Evolutionary conservation across 2,329 filamentous ascomycete genomes (phyloP).

Genomic region (Emmonsiellopsis sp.): DNA sequence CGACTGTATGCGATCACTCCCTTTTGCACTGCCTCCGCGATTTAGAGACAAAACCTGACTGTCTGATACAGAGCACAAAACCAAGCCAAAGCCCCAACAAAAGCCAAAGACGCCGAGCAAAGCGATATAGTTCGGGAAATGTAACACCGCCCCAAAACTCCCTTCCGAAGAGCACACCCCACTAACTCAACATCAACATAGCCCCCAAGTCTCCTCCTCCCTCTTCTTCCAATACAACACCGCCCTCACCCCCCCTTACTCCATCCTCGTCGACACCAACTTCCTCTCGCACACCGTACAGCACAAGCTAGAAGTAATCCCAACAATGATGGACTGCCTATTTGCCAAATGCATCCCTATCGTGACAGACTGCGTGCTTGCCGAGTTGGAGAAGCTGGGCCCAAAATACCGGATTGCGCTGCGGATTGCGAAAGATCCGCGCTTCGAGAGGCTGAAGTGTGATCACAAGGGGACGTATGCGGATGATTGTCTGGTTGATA

Average conservation of each 20-base stretch:
- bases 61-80: slow-evolving; percentile 56
- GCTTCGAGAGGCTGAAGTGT: slow-evolving; percentile 78
- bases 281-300: slow-evolving; percentile 87
- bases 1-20: slow-evolving; percentile 43
- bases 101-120: slow-evolving; percentile 45
- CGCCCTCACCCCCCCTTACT: slow-evolving; percentile 74
- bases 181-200: slow-evolving; percentile 20
- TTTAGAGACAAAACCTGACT: not conserved
- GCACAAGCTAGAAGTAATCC: slow-evolving; percentile 77
- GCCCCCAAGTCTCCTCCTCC: slow-evolving; percentile 67
- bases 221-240: slow-evolving; percentile 89
- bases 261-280: slow-evolving; percentile 75
- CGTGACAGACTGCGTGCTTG: slow-evolving; percentile 75
- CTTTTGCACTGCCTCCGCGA: not conserved
- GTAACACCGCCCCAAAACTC: slow-evolving; percentile 26
- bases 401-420: slow-evolving; percentile 81
- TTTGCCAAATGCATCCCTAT: slow-evolving; percentile 86
- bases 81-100: slow-evolving; percentile 47
- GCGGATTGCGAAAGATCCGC: slow-evolving; percentile 77
- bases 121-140: slow-evolving; percentile 65
- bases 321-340: slow-evolving; percentile 86
- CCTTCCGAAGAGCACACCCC: slow-evolving; percentile 1
- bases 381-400: slow-evolving; percentile 81
- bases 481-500: slow-evolving; percentile 74
- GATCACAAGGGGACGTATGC: slow-evolving; percentile 84